These are phyloP conservation scores for Mycena latifolia DNA, from an alignment of 768 basidiomycete genomes.

Conservation along the genomic window DNA sequence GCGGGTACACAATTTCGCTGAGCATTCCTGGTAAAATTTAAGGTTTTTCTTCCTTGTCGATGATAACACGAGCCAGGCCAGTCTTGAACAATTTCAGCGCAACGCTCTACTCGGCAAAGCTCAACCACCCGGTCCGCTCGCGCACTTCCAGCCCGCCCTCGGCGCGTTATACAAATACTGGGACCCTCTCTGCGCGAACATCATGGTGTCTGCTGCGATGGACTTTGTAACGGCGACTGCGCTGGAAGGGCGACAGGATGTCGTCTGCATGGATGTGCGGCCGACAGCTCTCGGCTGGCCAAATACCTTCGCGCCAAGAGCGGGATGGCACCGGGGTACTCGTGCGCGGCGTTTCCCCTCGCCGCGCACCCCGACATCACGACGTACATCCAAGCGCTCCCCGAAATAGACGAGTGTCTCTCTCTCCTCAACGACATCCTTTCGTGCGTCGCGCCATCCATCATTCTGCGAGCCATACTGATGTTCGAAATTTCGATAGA, in stretches of 20 bases:
- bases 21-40: neutral
- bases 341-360: neutral
- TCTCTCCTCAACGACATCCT: constrained; percentile 11
- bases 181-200: neutral
- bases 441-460: constrained; percentile 2
- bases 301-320: constrained; percentile 11
- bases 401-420: constrained; percentile 4
- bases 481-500: neutral
- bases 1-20: neutral
- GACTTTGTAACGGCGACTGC: neutral
- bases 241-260: neutral
- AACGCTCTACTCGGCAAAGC: neutral
- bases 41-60: constrained; percentile 2
- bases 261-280: neutral
- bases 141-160: neutral
- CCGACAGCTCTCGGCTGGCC: neutral
- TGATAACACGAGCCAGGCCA: neutral
- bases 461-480: neutral
- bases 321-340: constrained; percentile 4
- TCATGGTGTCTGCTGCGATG: neutral
- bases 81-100: neutral
- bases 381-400: constrained; percentile 1
- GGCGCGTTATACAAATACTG: neutral
- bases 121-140: neutral
- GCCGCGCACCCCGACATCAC: constrained; percentile 5